Percentiles rank a stretch among this genome's conserved stretches.
phyloP scores from a whole-genome alignment of 495 filamentous ascomycete genomes.

The Talaromyces trachyspermus region DNA sequence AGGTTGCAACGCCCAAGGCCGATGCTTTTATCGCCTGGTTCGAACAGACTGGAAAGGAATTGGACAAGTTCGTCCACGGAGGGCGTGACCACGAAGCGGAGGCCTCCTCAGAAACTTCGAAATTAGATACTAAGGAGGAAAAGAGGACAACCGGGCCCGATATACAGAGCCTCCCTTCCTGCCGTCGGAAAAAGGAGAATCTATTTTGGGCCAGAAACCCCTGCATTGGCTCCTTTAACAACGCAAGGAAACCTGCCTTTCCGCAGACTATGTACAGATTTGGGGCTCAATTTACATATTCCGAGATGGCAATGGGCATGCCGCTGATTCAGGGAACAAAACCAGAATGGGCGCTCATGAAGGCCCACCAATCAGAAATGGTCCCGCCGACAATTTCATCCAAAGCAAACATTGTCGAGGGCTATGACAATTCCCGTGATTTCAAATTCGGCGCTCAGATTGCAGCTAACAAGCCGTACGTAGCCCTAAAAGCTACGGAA shows the following conservation, averaged over 20 bases:
- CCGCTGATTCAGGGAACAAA: slow-evolving; percentile 88
- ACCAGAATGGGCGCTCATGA: slow-evolving; percentile 89
- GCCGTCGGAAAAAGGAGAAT: slow-evolving; percentile 87
- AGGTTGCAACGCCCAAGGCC: slow-evolving; percentile 57
- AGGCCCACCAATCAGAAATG: slow-evolving; percentile 76
- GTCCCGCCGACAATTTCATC: slow-evolving; percentile 49
- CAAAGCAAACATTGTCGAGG: slow-evolving; percentile 46
- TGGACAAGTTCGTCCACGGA: slow-evolving; percentile 40
- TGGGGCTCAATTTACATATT: slow-evolving; percentile 95
- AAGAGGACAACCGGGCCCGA: slow-evolving; percentile 64
- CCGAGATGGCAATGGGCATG: slow-evolving; percentile 94
- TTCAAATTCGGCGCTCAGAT: slow-evolving; percentile 88
- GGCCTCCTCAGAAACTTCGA: no score
- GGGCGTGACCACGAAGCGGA: slow-evolving; percentile 17
- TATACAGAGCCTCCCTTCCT: slow-evolving; percentile 79
- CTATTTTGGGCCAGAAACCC: slow-evolving; percentile 90
- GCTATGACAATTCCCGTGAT: slow-evolving; percentile 76
- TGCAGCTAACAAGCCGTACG: slow-evolving; percentile 79
- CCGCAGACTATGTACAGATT: slow-evolving; percentile 79
- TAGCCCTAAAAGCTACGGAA: slow-evolving; percentile 80
- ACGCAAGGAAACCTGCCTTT: slow-evolving; percentile 98
- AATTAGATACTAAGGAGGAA: slow-evolving; percentile 19
- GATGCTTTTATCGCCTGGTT: slow-evolving; percentile 72
- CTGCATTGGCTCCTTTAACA: slow-evolving; percentile 78
- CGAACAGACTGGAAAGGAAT: slow-evolving; percentile 48